Evolutionary conservation across 305 asterid genomes (phyloP).

Genomic region (Rubia balearica): DNA sequence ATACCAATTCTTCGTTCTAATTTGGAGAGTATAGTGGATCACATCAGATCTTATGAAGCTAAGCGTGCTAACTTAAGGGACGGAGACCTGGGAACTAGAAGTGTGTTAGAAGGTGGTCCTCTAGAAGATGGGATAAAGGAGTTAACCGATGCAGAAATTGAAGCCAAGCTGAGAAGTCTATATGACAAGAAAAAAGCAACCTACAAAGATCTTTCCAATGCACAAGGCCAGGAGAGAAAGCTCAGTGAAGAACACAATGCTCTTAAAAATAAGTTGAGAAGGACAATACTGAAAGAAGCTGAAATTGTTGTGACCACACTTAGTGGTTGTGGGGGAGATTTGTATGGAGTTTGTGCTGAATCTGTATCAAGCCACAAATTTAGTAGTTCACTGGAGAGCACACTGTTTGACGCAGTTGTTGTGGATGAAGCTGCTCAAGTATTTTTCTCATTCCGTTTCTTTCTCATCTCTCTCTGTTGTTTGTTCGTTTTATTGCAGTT

Average conservation of each 20-base stretch:
- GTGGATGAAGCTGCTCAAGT: constrained; percentile 99
- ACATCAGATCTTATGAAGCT: constrained; percentile 70
- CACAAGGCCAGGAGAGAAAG: constrained; percentile 77
- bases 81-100: constrained; percentile 41
- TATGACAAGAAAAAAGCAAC: constrained; percentile 65
- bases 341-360: constrained; percentile 87
- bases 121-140: constrained; percentile 38
- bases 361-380: constrained; percentile 66
- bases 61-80: constrained; percentile 66
- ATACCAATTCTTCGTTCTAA: constrained; percentile 49
- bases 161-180: constrained; percentile 60
- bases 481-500: constrained; percentile 14
- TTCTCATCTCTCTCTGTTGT: constrained; percentile 15
- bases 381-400: constrained; percentile 53
- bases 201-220: constrained; percentile 61
- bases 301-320: constrained; percentile 90
- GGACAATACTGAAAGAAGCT: constrained; percentile 82
- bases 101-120: constrained; percentile 36
- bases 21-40: constrained; percentile 82
- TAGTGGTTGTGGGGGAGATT: constrained; percentile 98
- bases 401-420: constrained; percentile 92
- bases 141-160: constrained; percentile 60
- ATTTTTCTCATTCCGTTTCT: constrained; percentile 11
- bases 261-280: constrained; percentile 75
- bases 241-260: constrained; percentile 73